Percentiles rank a stretch among this genome's conserved stretches.
Conservation (phyloP, 192 early-diverging fungal species). For the Entrophospora sp. region DNA sequence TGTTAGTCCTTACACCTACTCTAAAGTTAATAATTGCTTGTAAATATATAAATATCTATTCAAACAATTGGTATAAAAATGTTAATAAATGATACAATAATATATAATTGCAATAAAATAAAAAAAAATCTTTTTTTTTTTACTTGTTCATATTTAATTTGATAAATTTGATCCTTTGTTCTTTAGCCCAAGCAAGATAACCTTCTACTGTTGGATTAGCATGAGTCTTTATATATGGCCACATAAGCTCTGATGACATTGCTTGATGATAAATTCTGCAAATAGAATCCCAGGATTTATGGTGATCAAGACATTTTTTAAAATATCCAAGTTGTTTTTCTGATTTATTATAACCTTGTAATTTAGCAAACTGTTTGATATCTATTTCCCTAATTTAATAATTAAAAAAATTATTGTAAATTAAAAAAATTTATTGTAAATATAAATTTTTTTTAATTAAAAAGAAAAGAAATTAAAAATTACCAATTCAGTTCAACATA, state of each 20-base stretch:
- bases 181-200: constrained; percentile 6
- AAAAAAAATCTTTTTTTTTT: no score
- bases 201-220: constrained; percentile 6
- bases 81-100: not conserved
- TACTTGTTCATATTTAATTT: constrained; percentile 8
- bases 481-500: no score
- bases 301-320: not conserved
- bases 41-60: constrained; percentile 8
- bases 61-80: not conserved
- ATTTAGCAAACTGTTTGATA: not conserved
- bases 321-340: not conserved
- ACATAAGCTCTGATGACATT: not conserved
- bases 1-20: not conserved
- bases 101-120: not conserved
- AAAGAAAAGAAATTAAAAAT: no score
- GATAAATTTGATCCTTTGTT: not conserved
- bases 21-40: constrained; percentile 3
- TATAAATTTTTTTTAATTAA: no score
- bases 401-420: no score
- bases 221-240: no score
- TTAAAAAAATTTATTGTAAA: no score
- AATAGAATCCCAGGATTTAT: no score
- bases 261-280: not conserved
- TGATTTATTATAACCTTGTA: not conserved
- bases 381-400: not conserved